Conservation (phyloP, 331 rosid species). For the Acacia pycnantha region DNA sequence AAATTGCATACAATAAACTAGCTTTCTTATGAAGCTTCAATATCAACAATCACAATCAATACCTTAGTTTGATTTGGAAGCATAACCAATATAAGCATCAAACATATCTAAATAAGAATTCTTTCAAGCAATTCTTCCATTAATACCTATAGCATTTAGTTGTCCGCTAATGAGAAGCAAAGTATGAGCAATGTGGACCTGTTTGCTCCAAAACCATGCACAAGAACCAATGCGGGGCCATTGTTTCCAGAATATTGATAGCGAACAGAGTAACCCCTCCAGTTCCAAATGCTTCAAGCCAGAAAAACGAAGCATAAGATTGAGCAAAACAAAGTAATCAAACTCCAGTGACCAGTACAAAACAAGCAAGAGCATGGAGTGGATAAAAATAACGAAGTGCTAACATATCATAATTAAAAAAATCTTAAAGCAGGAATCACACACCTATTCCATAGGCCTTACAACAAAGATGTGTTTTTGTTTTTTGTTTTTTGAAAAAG, state of each 20-base stretch:
- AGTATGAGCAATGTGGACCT: constrained; percentile 53
- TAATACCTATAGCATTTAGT: constrained; percentile 39
- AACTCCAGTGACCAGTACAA: background rate
- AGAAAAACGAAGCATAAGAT: background rate
- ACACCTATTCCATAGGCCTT: background rate
- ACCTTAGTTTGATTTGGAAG: background rate
- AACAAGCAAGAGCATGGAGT: background rate
- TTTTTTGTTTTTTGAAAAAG: too few species aligned
- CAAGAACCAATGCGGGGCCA: constrained; percentile 79
- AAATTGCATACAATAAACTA: background rate
- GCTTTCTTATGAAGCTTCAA: background rate
- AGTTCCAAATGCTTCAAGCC: constrained; percentile 68
- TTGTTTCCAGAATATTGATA: constrained; percentile 68
- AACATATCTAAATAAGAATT: background rate
- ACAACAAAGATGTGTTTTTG: background rate
- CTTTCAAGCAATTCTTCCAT: constrained; percentile 26
- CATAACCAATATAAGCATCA: background rate
- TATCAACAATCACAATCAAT: background rate
- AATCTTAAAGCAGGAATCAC: background rate
- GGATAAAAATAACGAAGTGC: background rate
- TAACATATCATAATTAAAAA: background rate
- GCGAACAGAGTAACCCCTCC: constrained; percentile 84
- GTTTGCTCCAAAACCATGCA: constrained; percentile 99
- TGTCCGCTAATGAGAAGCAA: constrained; percentile 50
- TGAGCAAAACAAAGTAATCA: background rate